Evolutionary conservation across 495 filamentous ascomycete species (phyloP).

Genomic region (Aspergillus conjunctus): DNA sequence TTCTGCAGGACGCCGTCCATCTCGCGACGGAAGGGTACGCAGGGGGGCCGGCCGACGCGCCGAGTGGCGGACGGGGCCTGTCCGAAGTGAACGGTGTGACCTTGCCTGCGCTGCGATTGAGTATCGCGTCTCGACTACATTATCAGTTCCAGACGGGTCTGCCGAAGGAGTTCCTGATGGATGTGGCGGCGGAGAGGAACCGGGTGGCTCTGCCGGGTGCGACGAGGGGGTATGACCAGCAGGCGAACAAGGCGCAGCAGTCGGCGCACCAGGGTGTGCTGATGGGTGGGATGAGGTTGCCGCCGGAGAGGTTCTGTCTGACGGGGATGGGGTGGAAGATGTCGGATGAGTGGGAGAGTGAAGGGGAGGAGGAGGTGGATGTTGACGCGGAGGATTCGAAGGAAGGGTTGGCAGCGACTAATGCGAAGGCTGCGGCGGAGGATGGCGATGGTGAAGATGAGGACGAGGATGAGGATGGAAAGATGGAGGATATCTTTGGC

Average conservation of each 20-base stretch:
- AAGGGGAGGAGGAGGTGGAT: constrained; percentile 57
- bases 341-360: constrained; percentile 74
- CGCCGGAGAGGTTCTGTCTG: constrained; percentile 88
- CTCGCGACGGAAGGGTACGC: constrained; percentile 57
- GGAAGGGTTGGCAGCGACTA: constrained; percentile 14
- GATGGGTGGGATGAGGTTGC: constrained; percentile 74
- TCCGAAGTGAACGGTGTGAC: constrained; percentile 51
- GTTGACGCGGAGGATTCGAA: constrained; percentile 30
- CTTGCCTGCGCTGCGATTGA: constrained; percentile 61
- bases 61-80: constrained; percentile 27
- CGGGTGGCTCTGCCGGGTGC: constrained; percentile 75
- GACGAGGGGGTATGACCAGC: constrained; percentile 61
- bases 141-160: constrained; percentile 66
- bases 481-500: constrained; percentile 63
- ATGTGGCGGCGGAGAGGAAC: constrained; percentile 82
- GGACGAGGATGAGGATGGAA: constrained; percentile 57
- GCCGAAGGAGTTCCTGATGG: constrained; percentile 84
- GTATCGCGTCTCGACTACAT: constrained; percentile 63
- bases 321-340: constrained; percentile 83
- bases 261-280: constrained; percentile 38
- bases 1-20: constrained; percentile 54
- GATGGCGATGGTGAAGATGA: constrained; percentile 39
- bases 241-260: constrained; percentile 22
- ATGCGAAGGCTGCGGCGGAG: constrained; percentile 39
- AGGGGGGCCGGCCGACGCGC: constrained; percentile 34